Evolutionary conservation across 768 basidiomycete genomes (phyloP), one percentile per base, ranked within the genome.

Genomic region (Glaciozyma antarctica): DNA sequence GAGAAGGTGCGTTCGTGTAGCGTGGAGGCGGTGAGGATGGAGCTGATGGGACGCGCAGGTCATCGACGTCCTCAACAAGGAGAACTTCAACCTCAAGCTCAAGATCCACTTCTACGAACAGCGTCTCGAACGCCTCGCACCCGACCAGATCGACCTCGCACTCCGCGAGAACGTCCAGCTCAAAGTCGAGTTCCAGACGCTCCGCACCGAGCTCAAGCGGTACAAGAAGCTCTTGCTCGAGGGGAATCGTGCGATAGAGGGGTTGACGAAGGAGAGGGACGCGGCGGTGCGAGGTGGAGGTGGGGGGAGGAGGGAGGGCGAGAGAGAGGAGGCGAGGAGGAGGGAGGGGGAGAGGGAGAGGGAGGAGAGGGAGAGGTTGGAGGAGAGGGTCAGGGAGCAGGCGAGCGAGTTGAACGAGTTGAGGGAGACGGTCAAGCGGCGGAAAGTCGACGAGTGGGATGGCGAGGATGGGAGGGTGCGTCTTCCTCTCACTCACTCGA

Each of bases 21-120:
- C 5, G 3, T 26, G 22, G 34, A 13, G 64, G 43, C 30, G 47
- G 28, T 12, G 17, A 49, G 15, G 7, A 19, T 24, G 15, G 54
- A 9, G 22, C 48, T 34, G 5, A 7, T 59, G 24, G 15, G 22
- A 5, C 32, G 9, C 51, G 28, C 73, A 98, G 93, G 88, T 93
- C 76, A 90, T 95, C 74, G 91, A 98, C 78, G 85, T 85, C 67
- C 83, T 92, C 73, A 92, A 94, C 79, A 95, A 93, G 76, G 93
- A 98, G 76, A 94, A 94, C 80, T 97, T 98, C 76, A 87, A 86
- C 73, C 86, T 99, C 75, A 95, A 97, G 77, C 83, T 98, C 59
- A 88, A 91, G 64, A 88, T 97, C 5, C 91, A 95, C 75, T 94
- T 95, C 75, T 83, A 95, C 51, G 90, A 97, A 77, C 91, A 98